These are phyloP conservation scores for Oidiodendron maius DNA, from an alignment of 495 filamentous ascomycete genomes.

Conservation along the genomic window DNA sequence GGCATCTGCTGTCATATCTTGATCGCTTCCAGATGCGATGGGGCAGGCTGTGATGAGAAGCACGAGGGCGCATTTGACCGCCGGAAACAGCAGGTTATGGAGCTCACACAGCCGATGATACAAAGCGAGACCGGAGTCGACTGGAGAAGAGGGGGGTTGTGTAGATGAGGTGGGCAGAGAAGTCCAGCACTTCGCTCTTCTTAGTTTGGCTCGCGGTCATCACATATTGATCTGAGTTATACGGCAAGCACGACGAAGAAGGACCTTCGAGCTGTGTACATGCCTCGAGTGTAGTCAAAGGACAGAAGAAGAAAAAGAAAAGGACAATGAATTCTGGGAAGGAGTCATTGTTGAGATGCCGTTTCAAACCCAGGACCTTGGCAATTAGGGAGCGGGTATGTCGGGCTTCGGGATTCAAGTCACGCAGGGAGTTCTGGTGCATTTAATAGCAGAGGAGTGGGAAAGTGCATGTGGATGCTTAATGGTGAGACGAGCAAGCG, in stretches of 20 bases:
- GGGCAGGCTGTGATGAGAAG: constrained; percentile 31
- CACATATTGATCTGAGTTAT: constrained; percentile 39
- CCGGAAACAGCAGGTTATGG: constrained; percentile 25
- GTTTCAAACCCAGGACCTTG: too few species aligned
- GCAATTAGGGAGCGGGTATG: too few species aligned
- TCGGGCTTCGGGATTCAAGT: too few species aligned
- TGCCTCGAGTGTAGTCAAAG: too few species aligned
- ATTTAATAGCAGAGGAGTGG: too few species aligned
- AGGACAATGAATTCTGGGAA: too few species aligned
- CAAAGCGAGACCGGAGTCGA: constrained; percentile 42
- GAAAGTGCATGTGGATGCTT: neutral
- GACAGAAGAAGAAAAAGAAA: too few species aligned
- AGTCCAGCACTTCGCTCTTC: constrained; percentile 36
- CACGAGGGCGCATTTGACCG: constrained; percentile 28
- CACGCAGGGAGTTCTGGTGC: too few species aligned
- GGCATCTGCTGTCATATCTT: too few species aligned
- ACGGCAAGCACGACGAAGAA: constrained; percentile 34
- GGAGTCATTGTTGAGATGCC: too few species aligned
- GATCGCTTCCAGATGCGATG: too few species aligned
- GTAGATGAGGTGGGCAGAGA: constrained; percentile 41
- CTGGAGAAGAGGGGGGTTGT: constrained; percentile 38
- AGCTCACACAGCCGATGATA: constrained; percentile 36
- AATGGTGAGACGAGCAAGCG: neutral
- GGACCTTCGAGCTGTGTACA: too few species aligned
- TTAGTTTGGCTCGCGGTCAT: constrained; percentile 28